These are phyloP conservation scores for Dactylella cylindrospora DNA, from an alignment of 2,329 filamentous ascomycete species.

Conservation along the genomic window DNA sequence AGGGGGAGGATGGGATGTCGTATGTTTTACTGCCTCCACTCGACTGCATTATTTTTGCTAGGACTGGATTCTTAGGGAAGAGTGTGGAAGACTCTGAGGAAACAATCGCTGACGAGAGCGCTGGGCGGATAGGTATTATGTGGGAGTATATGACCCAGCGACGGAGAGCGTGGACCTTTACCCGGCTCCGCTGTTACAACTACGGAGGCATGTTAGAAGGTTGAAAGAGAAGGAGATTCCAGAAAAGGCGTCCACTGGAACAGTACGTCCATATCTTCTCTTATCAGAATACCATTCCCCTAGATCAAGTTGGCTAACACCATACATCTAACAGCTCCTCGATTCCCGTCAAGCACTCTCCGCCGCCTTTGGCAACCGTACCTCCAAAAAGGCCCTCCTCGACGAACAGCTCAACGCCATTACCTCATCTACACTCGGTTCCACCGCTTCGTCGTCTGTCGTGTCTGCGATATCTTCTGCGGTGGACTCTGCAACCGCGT, in stretches of 20 bases:
- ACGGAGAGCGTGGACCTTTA: slow-evolving; percentile 64
- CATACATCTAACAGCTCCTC: slow-evolving; percentile 23
- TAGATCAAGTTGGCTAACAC: slow-evolving; percentile 45
- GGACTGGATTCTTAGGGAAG: slow-evolving; percentile 51
- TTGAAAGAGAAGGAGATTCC: slow-evolving; percentile 51
- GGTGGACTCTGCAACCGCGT: slow-evolving; percentile 29
- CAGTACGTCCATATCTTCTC: slow-evolving; percentile 2
- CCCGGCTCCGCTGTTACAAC: slow-evolving; percentile 65
- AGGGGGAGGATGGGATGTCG: slow-evolving; percentile 55
- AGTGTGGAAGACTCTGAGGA: slow-evolving; percentile 29
- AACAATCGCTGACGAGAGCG: neutral
- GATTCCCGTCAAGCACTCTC: slow-evolving; percentile 65
- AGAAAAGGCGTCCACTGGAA: slow-evolving; percentile 52
- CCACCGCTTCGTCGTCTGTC: slow-evolving; percentile 12
- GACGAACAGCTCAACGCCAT: slow-evolving; percentile 52
- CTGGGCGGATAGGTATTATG: slow-evolving; percentile 65
- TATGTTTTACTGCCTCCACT: slow-evolving; percentile 60
- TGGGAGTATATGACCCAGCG: slow-evolving; percentile 65
- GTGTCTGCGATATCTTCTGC: slow-evolving; percentile 31
- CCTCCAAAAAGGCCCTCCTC: slow-evolving; percentile 75
- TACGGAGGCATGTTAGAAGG: slow-evolving; percentile 59
- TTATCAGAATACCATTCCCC: neutral
- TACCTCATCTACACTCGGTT: slow-evolving; percentile 17
- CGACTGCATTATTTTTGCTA: slow-evolving; percentile 63
- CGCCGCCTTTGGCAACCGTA: slow-evolving; percentile 80